Percentiles rank a stretch among this genome's conserved stretches.
Conservation (phyloP, 2,329 filamentous ascomycete genomes). For the Cercospora zeae-maydis region DNA sequence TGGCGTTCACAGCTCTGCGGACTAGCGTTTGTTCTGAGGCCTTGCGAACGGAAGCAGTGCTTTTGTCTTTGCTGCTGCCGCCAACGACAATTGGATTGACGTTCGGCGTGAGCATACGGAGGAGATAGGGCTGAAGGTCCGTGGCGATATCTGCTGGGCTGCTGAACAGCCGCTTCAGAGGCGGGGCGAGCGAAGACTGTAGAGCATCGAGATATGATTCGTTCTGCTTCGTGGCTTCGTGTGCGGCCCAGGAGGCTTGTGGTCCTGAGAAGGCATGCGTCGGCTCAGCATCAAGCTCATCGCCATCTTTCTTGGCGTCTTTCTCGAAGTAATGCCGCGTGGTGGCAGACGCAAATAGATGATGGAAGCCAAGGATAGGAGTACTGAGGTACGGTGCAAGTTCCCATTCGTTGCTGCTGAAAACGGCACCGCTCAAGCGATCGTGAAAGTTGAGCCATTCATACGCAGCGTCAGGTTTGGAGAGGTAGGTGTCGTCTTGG, state of each 20-base stretch:
- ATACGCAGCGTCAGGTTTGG: slow-evolving; percentile 81
- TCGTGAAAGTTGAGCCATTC: slow-evolving; percentile 98
- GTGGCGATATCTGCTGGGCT: slow-evolving; percentile 72
- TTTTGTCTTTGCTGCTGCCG: slow-evolving; percentile 38
- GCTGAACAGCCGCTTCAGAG: slow-evolving; percentile 72
- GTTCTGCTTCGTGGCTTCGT: slow-evolving; percentile 77
- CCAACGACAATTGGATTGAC: slow-evolving; percentile 86
- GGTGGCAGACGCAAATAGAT: slow-evolving; percentile 76
- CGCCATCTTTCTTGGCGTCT: slow-evolving; percentile 41
- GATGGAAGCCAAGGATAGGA: slow-evolving; percentile 82
- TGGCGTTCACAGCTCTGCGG: slow-evolving; percentile 70
- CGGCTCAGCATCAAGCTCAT: slow-evolving; percentile 29
- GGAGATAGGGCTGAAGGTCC: slow-evolving; percentile 80
- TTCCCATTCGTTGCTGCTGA: slow-evolving; percentile 88
- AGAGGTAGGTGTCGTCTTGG: slow-evolving; percentile 87
- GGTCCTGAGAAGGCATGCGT: slow-evolving; percentile 73
- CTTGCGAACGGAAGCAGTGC: slow-evolving; percentile 74
- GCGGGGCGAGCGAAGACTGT: slow-evolving; percentile 67
- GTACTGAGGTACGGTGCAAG: slow-evolving; percentile 81
- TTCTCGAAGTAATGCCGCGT: slow-evolving; percentile 46
- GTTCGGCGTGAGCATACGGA: slow-evolving; percentile 79
- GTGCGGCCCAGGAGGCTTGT: slow-evolving; percentile 74
- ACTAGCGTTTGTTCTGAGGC: slow-evolving; percentile 81
- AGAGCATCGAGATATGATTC: slow-evolving; percentile 68
- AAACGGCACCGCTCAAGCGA: slow-evolving; percentile 71